Evolutionary conservation across 306 rosid genomes (phyloP).

Genomic region (Phaseolus lunatus): DNA sequence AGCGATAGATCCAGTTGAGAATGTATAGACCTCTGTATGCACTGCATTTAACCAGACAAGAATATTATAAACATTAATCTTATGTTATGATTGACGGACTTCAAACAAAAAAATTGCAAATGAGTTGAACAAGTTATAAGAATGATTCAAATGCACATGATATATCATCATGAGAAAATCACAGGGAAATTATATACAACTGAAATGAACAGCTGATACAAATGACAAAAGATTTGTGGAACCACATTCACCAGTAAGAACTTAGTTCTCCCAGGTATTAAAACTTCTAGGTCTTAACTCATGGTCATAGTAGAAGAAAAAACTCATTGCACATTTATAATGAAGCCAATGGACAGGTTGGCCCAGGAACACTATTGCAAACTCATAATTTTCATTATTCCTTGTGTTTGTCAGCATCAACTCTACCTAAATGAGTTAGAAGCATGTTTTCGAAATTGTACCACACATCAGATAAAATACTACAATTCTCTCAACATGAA

Average conservation of each 20-base stretch:
- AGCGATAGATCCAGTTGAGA: constrained; percentile 90
- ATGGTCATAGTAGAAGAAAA: constrained; percentile 17
- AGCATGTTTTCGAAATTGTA: too few relatives aligned
- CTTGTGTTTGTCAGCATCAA: too few relatives aligned
- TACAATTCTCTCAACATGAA: too few relatives aligned
- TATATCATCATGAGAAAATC: constrained; percentile 12
- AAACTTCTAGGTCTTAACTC: not conserved
- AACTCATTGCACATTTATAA: not conserved
- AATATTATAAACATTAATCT: constrained; percentile 4
- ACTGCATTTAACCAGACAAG: constrained; percentile 61
- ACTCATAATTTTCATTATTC: constrained; percentile 23
- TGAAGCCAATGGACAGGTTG: not conserved
- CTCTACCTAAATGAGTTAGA: too few relatives aligned
- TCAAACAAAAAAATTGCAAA: not conserved
- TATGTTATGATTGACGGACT: constrained; percentile 26
- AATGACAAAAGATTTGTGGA: constrained; percentile 16
- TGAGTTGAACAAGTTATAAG: constrained; percentile 33
- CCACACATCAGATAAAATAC: too few relatives aligned
- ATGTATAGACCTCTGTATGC: constrained; percentile 85
- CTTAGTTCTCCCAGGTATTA: constrained; percentile 1
- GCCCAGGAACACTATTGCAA: constrained; percentile 7
- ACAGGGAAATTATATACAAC: constrained; percentile 6
- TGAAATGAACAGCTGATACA: constrained; percentile 23
- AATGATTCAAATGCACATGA: constrained; percentile 26
- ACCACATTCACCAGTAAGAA: constrained; percentile 22